These are phyloP conservation scores for Ophiostoma perfectum DNA, from an alignment of 2,329 filamentous ascomycete genomes.

Conservation along the genomic window DNA sequence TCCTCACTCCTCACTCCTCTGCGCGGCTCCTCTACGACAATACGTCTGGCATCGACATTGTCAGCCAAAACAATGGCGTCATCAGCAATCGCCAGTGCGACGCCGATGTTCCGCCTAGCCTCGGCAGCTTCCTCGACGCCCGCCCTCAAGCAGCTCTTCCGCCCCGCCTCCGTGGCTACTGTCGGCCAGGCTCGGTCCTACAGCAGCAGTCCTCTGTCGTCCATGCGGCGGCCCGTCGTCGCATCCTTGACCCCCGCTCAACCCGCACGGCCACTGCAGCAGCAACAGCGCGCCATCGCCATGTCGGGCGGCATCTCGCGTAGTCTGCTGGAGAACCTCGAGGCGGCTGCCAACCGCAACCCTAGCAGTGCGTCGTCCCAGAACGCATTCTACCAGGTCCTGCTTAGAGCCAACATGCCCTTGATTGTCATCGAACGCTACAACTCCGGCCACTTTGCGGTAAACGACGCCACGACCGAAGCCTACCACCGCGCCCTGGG, in stretches of 20 bases:
- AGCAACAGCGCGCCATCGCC: slow-evolving; percentile 24
- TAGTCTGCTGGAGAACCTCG: slow-evolving; percentile 72
- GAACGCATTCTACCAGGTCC: slow-evolving; percentile 87
- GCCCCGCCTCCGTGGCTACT: not conserved
- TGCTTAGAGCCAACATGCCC: slow-evolving; percentile 88
- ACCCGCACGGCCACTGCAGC: slow-evolving; percentile 17
- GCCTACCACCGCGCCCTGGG: slow-evolving; percentile 70
- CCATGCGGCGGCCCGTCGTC: slow-evolving; percentile 3
- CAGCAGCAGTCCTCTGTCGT: slow-evolving; percentile 15
- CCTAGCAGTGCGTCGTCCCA: slow-evolving; percentile 81
- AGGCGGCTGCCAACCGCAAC: slow-evolving; percentile 90
- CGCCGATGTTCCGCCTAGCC: not conserved
- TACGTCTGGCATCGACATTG: not conserved
- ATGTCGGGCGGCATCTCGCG: slow-evolving; percentile 46
- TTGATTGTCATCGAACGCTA: slow-evolving; percentile 88
- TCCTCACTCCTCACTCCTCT: not conserved
- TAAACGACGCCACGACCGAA: slow-evolving; percentile 69
- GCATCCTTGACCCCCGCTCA: slow-evolving; percentile 19
- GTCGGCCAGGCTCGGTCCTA: slow-evolving; percentile 20
- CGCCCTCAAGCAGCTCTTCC: slow-evolving; percentile 17
- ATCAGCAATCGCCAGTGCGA: not conserved
- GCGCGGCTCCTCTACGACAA: not conserved
- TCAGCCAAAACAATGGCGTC: not conserved
- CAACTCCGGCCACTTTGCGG: slow-evolving; percentile 77
- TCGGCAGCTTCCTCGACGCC: not conserved